phyloP scores from a whole-genome alignment of 129 eudicot species.

The Flaveria brownii region DNA sequence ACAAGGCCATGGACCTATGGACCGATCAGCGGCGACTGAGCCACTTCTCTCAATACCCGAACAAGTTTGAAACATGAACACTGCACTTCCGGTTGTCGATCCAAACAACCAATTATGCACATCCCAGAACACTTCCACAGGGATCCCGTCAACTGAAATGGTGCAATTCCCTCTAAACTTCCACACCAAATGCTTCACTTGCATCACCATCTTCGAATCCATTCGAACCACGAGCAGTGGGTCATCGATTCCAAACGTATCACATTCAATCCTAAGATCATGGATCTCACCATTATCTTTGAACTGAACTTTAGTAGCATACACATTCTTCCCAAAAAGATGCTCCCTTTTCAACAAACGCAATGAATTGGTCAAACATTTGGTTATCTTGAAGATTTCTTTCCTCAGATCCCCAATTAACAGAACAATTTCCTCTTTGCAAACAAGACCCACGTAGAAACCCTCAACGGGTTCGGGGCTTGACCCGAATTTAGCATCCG shows the following conservation, averaged over 20 bases:
- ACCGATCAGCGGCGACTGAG: constrained; percentile 31
- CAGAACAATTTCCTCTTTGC: constrained; percentile 55
- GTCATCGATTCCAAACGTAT: constrained; percentile 42
- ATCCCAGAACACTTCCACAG: constrained; percentile 91
- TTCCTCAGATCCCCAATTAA: constrained; percentile 75
- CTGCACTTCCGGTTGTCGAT: constrained; percentile 49
- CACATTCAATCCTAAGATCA: constrained; percentile 71
- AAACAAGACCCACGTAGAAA: constrained; percentile 59
- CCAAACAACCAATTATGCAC: constrained; percentile 83
- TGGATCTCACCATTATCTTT: constrained; percentile 62
- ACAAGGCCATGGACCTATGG: constrained; percentile 40
- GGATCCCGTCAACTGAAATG: constrained; percentile 60
- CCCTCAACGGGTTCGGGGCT: constrained; percentile 78
- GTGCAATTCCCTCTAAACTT: constrained; percentile 76
- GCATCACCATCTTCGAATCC: constrained; percentile 64
- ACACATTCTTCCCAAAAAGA: constrained; percentile 64
- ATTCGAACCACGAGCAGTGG: constrained; percentile 62
- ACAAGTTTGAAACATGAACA: constrained; percentile 74
- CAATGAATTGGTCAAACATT: constrained; percentile 35
- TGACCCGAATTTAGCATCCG: constrained; percentile 65
- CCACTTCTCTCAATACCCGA: constrained; percentile 53
- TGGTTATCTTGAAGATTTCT: constrained; percentile 63
- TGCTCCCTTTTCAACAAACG: constrained; percentile 68
- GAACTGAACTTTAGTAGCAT: constrained; percentile 60
- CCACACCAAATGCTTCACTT: constrained; percentile 69